Evolutionary conservation across 78 protist species (phyloP), one percentile per base, ranked within the genome.

Genomic region (Chrysochromulina parva): DNA sequence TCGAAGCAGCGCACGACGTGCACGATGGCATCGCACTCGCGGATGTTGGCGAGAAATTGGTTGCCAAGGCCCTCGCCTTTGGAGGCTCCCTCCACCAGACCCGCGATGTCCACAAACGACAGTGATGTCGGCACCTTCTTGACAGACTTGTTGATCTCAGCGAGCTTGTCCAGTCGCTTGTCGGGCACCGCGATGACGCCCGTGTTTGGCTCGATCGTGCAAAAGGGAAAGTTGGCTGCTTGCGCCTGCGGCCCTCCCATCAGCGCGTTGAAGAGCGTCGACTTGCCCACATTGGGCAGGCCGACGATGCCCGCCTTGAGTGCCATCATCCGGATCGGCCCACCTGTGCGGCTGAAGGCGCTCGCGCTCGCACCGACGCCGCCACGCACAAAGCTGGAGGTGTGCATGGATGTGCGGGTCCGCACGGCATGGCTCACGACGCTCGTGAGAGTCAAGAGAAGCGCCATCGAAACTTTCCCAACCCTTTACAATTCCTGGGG

Each of bases 101-200:
- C 93, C 3, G 94, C 94, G 60, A 92, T 92, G 47, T 92, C 94
- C 19, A 92, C 94, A 66, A 92, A 92, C 54, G 60, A 86, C 47
- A 92, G 80, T 19, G 88, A 20, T 4, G 94, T 81, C 3, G 94
- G 94, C 50, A 92, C 71, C n/a, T 26, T 54, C 81, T 82, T 78
- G 17, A 0, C 58, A 47, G 90, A 82, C 2, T n/a, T 59, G 38
- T 16, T 22, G 74, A 90, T 81, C 14, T 90, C 65, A 0, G 65
- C 85, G 16, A 90, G 90, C 65, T 57, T 58, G 7, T 80, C 26
- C 16, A 89, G 71, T 58, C 80, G 5, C 17, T 50, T 19, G 57
- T 90, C 92, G 2, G 92, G 92, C 3, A 90, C 92, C 11, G 62
- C 52, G 6, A 90, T 88, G 38, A 90, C 71, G 20, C 92, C 92